A percentile compares a stretch with the other conserved stretches of the same genome.
These are phyloP conservation scores for Melanogaster broomeanus DNA, from an alignment of 768 basidiomycete genomes.

Conservation along the genomic window DNA sequence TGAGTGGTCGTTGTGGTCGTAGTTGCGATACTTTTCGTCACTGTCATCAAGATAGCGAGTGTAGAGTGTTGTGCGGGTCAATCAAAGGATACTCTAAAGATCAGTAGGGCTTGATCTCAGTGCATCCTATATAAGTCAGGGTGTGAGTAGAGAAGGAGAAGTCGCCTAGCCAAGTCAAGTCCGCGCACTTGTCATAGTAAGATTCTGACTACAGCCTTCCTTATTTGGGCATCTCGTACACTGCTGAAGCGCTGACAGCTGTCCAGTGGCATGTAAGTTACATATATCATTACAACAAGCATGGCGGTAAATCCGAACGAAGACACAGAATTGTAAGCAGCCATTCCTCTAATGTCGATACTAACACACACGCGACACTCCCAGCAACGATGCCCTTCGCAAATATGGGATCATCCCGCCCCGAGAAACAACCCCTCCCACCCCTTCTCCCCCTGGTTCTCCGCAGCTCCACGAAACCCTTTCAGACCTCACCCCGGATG, in stretches of 20 bases:
- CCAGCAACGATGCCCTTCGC: constrained; percentile 92
- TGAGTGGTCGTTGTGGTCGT: constrained; percentile 22
- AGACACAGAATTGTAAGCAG: constrained; percentile 92
- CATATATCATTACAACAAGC: constrained; percentile 8
- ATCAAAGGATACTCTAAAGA: constrained; percentile 3
- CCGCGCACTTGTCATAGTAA: constrained; percentile 18
- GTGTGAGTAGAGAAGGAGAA: constrained; percentile 1
- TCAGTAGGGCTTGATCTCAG: constrained; percentile 15
- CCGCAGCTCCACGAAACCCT: constrained; percentile 71
- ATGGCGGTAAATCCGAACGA: constrained; percentile 84
- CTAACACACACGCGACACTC: neutral
- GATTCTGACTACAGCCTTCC: constrained; percentile 31
- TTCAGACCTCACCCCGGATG: constrained; percentile 58
- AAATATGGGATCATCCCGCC: constrained; percentile 91
- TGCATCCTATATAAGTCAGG: constrained; percentile 17
- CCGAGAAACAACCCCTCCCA: constrained; percentile 61
- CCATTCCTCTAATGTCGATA: neutral
- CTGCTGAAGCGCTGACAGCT: neutral
- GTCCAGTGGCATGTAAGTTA: constrained; percentile 1
- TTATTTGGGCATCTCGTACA: constrained; percentile 9
- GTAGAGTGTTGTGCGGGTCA: constrained; percentile 9
- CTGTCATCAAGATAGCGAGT: constrained; percentile 24
- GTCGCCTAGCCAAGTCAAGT: constrained; percentile 20
- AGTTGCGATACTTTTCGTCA: constrained; percentile 16
- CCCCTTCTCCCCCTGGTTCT: constrained; percentile 81